Evolutionary conservation across 441 rosid genomes (phyloP), one percentile per base, ranked within the genome.

Genomic region (Populus trichocarpa): DNA sequence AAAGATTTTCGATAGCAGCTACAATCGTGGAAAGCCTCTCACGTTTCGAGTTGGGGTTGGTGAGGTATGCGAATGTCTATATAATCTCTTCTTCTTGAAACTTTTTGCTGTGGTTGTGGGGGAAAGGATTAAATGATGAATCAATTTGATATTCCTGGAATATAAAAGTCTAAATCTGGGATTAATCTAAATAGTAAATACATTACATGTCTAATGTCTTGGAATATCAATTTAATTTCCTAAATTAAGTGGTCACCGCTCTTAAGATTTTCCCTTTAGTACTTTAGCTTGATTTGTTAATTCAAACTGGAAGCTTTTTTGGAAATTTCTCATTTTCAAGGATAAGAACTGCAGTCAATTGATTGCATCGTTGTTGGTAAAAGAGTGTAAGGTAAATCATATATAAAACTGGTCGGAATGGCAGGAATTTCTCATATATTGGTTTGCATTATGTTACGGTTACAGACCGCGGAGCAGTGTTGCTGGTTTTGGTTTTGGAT

Each of bases 1-100:
- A 63, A 93, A 81, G 85, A 86, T 95, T 20, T 95, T 95, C 64
- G 97, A 95, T 73, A 95, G 98, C 93, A 95, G 99, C 80, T 93
- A 95, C 81, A 88, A 88, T 46, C 85, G 98, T 2, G 98, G 98
- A 42, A 92, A 92, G 84, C 97, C 99, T 81, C 87, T 95, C 57
- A 83, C 93, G 16, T 93, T 93, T 70, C 89, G 90, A 2, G 73
- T 92, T 11, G 99, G 98, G 18, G 99, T 90, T 65, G 96, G 97
- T 26, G 95, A 93, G 97, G 99, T 92, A 85, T 70, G 75, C 33
- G 8, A 14, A 14, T 36, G 25, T 68, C 66, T 22, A 22, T 14
- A 2, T 40, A 11, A 46, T 67, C 67, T 75, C 46, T 40, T 40
- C 46, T 40, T 40, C 70, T 7, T 36, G 1, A 38, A 36, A 64